Base-by-base conservation (phyloP, 2,329 filamentous ascomycete species). In the Sphaerulina vaccinii region DNA sequence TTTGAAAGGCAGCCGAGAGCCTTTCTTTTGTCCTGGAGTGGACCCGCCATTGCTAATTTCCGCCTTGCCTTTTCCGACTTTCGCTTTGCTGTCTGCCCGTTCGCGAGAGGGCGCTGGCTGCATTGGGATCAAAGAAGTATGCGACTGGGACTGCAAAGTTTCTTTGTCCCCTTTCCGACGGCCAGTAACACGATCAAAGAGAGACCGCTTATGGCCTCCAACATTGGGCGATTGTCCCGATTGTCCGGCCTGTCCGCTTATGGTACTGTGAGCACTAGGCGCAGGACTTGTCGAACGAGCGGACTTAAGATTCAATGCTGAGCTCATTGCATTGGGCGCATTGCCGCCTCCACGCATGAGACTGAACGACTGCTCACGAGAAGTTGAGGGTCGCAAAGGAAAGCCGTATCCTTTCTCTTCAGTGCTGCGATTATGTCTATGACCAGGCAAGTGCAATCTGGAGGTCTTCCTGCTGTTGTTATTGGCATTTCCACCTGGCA, bases 211-310 rank as follows among this genome's bases (percentile, higher is more conserved):
- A 16, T 79, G 77, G 13, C 58, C 59, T 11, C 49, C 47, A 46
- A 76, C 75, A 6, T 58, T 72, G 1, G 85, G 84, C 2, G 84
- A 87, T 15, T 84, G 80, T 49, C 35, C 66, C 2, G 84, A 87
- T 15, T 84, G 80, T 49, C 35, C 66, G 39, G 52, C 55, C 54
- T 71, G 78, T 65, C 68, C 77, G 67, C 71, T 80, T 70, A 74
- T 73, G 18, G 75, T 79, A 65, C 86, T 89, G 61, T 80, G 81
- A 36, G 81, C 76, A 69, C 88, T 93, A 6, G 90, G 87, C 0
- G 89, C 88, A 21, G 91, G 90, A 70, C 91, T 95, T 55, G 87
- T 82, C 10, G 88, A 84, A 59, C 90, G 85, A 60, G 74, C 79
- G 24, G 55, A 49, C 67, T 77, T 71, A 29, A 80, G 69, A 40